These are phyloP conservation scores for Solanum medicagineum DNA, from an alignment of 257 asterid genomes.

Conservation along the genomic window DNA sequence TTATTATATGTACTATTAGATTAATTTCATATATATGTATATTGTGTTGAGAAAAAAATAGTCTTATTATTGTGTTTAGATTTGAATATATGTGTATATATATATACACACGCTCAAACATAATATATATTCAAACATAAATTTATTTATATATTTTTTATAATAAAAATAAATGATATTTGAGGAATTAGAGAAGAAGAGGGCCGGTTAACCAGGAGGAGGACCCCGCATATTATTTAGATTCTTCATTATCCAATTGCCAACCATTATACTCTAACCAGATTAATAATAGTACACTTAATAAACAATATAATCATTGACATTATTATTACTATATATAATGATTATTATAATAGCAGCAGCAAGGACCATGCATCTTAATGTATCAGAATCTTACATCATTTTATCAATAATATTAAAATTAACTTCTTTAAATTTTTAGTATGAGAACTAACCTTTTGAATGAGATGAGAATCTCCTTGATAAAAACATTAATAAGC, in stretches of 20 bases:
- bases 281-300: background rate
- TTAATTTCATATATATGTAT: background rate
- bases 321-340: background rate
- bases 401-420: background rate
- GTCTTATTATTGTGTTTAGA: background rate
- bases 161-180: background rate
- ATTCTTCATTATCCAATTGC: conserved; percentile 3
- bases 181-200: conserved; percentile 13
- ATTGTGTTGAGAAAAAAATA: background rate
- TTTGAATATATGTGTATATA: background rate
- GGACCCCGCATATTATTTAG: conserved; percentile 4
- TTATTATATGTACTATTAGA: background rate
- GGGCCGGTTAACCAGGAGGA: conserved; percentile 13
- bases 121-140: no score
- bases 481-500: background rate
- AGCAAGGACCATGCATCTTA: background rate
- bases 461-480: background rate
- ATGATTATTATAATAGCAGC: background rate
- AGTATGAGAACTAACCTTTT: background rate
- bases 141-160: no score
- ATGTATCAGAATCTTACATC: background rate
- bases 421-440: background rate
- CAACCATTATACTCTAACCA: background rate
- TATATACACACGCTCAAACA: no score
- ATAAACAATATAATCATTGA: background rate